These are phyloP conservation scores for Rachicladosporium sp. DNA, from an alignment of 2,329 filamentous ascomycete genomes.

Conservation along the genomic window DNA sequence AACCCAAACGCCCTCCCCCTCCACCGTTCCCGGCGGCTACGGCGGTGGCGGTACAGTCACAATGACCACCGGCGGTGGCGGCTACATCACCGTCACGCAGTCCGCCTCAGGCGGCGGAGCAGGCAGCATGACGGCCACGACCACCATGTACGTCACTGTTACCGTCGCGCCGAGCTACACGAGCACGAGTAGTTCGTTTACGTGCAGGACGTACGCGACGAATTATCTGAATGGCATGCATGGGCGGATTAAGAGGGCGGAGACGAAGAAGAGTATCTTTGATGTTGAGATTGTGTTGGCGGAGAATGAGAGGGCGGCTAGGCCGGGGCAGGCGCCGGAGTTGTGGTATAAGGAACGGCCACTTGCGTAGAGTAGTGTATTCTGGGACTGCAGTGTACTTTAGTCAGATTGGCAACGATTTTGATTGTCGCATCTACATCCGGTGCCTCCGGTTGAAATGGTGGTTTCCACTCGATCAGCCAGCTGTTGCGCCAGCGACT, in stretches of 20 bases:
- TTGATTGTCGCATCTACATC: too few relatives aligned
- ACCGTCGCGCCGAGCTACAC: constrained; percentile 5
- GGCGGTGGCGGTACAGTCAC: constrained; percentile 7
- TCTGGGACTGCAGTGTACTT: too few relatives aligned
- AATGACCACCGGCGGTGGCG: constrained; percentile 10
- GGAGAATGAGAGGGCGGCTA: constrained; percentile 1
- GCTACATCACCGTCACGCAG: constrained; percentile 12
- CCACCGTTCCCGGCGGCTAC: neutral
- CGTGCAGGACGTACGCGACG: constrained; percentile 17
- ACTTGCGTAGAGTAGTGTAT: too few relatives aligned
- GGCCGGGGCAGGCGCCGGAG: constrained; percentile 2
- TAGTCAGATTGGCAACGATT: too few relatives aligned
- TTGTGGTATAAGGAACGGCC: constrained; percentile 3
- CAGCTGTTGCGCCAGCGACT: too few relatives aligned
- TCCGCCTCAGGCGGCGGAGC: constrained; percentile 3
- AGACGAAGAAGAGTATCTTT: constrained; percentile 13
- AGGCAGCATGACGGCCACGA: constrained; percentile 4
- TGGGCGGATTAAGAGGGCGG: constrained; percentile 8
- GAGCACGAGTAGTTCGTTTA: constrained; percentile 10
- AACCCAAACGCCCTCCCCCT: constrained; percentile 4
- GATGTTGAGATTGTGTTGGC: constrained; percentile 8
- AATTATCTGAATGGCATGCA: constrained; percentile 17
- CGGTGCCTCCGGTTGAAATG: too few relatives aligned
- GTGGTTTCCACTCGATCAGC: too few relatives aligned
- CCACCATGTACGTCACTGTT: constrained; percentile 7